These are phyloP conservation scores for Mucor lusitanicus DNA, from an alignment of 371 early-diverging fungal genomes.

Conservation along the genomic window DNA sequence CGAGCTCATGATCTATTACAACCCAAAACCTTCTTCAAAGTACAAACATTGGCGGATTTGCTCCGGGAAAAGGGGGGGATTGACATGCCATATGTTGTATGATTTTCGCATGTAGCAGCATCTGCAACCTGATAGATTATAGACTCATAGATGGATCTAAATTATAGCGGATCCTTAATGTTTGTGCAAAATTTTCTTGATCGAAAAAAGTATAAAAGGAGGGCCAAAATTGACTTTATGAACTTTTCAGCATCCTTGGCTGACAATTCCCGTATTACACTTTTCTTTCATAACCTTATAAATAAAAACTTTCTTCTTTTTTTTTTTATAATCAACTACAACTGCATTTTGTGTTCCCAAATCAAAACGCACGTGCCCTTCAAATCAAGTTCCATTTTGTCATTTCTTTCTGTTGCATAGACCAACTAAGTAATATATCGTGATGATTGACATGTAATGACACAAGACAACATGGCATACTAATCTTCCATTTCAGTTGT, in stretches of 20 bases:
- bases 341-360: constrained; percentile 3
- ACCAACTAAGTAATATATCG: neutral
- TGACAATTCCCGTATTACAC: constrained; percentile 46
- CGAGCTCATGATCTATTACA: neutral
- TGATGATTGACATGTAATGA: neutral
- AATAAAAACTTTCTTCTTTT: constrained; percentile 19
- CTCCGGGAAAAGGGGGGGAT: neutral
- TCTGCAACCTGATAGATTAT: neutral
- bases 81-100: neutral
- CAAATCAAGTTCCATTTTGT: constrained; percentile 9
- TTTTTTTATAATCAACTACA: constrained; percentile 6
- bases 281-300: constrained; percentile 28
- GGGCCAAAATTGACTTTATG: neutral
- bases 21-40: neutral
- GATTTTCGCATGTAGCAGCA: neutral
- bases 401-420: constrained; percentile 7
- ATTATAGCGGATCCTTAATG: constrained; percentile 1
- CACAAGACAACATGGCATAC: neutral
- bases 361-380: constrained; percentile 7
- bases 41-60: neutral
- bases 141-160: constrained; percentile 4
- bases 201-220: constrained; percentile 25
- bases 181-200: constrained; percentile 1
- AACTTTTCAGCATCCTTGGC: constrained; percentile 49
- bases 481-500: neutral